Evolutionary conservation across 495 filamentous ascomycete species (phyloP), one percentile per base, ranked within the genome.

Genomic region (Hyaloscypha hepaticicola): DNA sequence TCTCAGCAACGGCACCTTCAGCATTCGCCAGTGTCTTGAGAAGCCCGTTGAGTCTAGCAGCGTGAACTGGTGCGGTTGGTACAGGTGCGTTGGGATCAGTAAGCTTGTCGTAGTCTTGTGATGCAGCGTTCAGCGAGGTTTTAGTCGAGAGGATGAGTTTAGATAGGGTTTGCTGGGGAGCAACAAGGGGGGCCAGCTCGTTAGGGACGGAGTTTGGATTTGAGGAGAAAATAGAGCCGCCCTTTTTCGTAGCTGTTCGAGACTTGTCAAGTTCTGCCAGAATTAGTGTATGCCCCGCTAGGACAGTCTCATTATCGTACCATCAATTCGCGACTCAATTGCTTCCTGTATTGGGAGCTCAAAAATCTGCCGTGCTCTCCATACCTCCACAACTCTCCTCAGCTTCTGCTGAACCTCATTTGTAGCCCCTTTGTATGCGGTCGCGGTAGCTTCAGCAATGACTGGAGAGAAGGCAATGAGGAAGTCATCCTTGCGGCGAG

Each of bases 401-500:
- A 99, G 79, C 75, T 96, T 97, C 66, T 87, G 82, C 72, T 97
- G 93, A 27, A 96, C 85, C 58, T 97, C 93, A 52, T 84, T 80
- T 28, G 89, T 83, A 14, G 93, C 83, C 31, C 93, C 91, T 76
- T 91, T 95, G 76, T 97, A 98, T 58, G 96, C 92, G 9, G 81
- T 79, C 27, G 90, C 82, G 9, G 87, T 89, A 9, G 92, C 93
- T 70, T 98, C 96, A 2, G 88, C 91, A 61, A 99, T 90, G 69
- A 96, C 85, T 9, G 93, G 92, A 4, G 91, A 89, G 75, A 96
- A 97, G 5, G 95, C 93, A 28, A 88, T 84, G 19, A 96, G 76
- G 69, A 99, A 99, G 60, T 99, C 95, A 33, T 92, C 86, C 77
- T 96, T 96, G 51, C 86, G 85, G 49, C 93, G 89, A 24, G 88